These are phyloP conservation scores for Sugiyamaella paludigena DNA, from an alignment of 1,139 yeast genomes.

Conservation along the genomic window DNA sequence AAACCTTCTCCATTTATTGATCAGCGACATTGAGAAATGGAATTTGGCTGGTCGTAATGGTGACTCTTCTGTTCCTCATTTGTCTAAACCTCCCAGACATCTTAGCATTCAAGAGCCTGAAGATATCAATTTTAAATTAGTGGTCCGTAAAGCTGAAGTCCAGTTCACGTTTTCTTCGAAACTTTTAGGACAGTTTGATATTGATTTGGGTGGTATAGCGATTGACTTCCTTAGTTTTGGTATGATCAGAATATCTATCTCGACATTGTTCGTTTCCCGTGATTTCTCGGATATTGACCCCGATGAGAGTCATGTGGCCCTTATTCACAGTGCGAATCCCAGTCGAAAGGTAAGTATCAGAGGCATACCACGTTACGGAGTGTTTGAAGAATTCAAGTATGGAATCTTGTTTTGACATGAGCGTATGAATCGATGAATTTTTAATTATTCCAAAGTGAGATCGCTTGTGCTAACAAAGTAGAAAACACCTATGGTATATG, in stretches of 20 bases:
- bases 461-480: no score
- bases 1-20: not conserved
- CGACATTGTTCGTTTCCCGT: conserved; percentile 22
- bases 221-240: conserved; percentile 16
- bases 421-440: no score
- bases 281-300: conserved; percentile 25
- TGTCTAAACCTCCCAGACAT: not conserved
- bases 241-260: conserved; percentile 15
- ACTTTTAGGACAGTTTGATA: conserved; percentile 23
- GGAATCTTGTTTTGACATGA: not conserved
- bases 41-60: not conserved
- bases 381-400: not conserved
- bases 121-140: conserved; percentile 1
- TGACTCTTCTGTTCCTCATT: not conserved
- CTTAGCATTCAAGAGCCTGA: conserved; percentile 10
- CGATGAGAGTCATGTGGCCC: conserved; percentile 20
- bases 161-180: conserved; percentile 13
- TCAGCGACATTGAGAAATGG: not conserved
- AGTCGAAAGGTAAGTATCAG: conserved; percentile 23
- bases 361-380: not conserved
- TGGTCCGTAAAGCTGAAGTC: not conserved
- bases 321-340: conserved; percentile 28
- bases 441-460: no score
- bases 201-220: conserved; percentile 35
- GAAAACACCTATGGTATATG: no score